These are phyloP conservation scores for Eutrema heterophyllum DNA, from an alignment of 345 rosid species.

Conservation along the genomic window DNA sequence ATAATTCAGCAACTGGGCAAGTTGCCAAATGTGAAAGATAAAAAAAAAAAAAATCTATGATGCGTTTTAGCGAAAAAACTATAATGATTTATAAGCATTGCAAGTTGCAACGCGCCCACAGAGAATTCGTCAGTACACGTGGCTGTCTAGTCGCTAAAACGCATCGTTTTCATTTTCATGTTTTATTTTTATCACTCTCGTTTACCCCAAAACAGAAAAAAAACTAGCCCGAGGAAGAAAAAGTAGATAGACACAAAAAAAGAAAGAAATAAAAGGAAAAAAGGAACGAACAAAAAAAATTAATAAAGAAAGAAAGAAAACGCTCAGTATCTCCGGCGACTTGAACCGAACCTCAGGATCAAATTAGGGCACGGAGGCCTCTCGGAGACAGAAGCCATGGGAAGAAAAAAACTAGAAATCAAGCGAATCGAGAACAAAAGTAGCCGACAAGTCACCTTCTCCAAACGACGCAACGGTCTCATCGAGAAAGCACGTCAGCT, in stretches of 20 bases:
- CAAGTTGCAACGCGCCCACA: neutral
- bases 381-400: slow-evolving; percentile 33
- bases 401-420: slow-evolving; percentile 57
- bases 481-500: slow-evolving; percentile 73
- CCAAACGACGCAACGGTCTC: slow-evolving; percentile 57
- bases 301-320: neutral
- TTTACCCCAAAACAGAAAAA: neutral
- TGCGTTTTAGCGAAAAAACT: too few relatives aligned
- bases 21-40: too few relatives aligned
- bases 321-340: slow-evolving; percentile 23
- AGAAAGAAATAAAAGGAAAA: slow-evolving; percentile 17
- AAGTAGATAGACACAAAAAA: neutral
- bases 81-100: too few relatives aligned
- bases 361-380: slow-evolving; percentile 29
- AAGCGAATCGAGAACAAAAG: slow-evolving; percentile 68
- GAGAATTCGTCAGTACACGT: neutral
- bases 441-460: slow-evolving; percentile 77
- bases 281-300: neutral
- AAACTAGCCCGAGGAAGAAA: neutral
- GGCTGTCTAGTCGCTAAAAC: neutral
- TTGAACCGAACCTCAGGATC: slow-evolving; percentile 12
- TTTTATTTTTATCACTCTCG: slow-evolving; percentile 5
- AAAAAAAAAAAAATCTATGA: too few relatives aligned
- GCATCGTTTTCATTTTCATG: neutral
- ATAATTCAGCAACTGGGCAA: too few relatives aligned